Evolutionary conservation across 768 basidiomycete genomes (phyloP).

Genomic region (Macrolepiota albuminosa): DNA sequence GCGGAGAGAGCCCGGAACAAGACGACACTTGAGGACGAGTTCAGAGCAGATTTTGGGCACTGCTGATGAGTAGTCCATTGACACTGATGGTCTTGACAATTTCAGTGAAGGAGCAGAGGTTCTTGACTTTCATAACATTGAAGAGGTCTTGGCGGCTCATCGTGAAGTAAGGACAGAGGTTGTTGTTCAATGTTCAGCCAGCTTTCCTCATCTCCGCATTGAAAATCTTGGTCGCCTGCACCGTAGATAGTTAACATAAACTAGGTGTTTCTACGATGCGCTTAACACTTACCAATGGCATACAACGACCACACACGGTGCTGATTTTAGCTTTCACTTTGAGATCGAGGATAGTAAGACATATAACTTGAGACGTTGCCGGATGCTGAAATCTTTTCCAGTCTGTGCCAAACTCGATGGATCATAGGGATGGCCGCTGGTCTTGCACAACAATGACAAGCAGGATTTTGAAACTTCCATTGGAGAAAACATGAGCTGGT

Average conservation of each 20-base stretch:
- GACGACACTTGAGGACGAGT: too few species aligned
- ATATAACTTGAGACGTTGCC: too few species aligned
- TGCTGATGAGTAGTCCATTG: too few species aligned
- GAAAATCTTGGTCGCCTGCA: constrained; percentile 24
- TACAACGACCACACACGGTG: constrained; percentile 70
- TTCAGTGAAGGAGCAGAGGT: constrained; percentile 48
- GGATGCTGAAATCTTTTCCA: constrained; percentile 39
- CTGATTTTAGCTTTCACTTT: constrained; percentile 68
- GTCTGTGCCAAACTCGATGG: constrained; percentile 44
- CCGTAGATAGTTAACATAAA: not conserved
- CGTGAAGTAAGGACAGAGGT: constrained; percentile 62
- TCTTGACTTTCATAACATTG: constrained; percentile 58
- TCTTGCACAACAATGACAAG: constrained; percentile 46
- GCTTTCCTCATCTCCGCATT: constrained; percentile 66
- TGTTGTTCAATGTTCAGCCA: constrained; percentile 51
- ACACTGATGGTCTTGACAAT: constrained; percentile 49
- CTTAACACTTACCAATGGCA: constrained; percentile 52
- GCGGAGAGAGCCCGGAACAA: too few species aligned
- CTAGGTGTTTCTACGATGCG: not conserved
- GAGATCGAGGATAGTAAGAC: constrained; percentile 43
- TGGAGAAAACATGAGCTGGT: constrained; percentile 17
- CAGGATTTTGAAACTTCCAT: constrained; percentile 79
- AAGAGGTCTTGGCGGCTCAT: constrained; percentile 66
- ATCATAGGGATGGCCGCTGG: constrained; percentile 50
- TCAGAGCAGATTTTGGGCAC: too few species aligned